These are phyloP conservation scores for Ustilago bromivora DNA, from an alignment of 1,284 basidiomycete species.

Conservation along the genomic window DNA sequence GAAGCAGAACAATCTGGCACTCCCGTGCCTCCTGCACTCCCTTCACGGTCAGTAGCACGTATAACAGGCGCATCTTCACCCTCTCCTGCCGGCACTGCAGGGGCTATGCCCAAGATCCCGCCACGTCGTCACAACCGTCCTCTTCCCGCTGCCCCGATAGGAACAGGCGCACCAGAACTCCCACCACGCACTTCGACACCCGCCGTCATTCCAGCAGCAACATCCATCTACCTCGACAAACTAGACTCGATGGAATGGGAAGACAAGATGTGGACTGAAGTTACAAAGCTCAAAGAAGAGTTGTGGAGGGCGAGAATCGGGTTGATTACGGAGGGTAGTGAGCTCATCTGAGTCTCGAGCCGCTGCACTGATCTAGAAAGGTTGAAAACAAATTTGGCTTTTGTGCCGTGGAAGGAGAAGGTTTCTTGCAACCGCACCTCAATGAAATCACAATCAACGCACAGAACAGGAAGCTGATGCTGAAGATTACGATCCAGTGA, in stretches of 20 bases:
- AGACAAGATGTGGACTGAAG: conserved; percentile 62
- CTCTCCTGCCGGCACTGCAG: conserved; percentile 2
- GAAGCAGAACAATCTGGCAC: conserved; percentile 13
- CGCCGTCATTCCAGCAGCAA: conserved; percentile 2
- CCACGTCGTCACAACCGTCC: conserved; percentile 29
- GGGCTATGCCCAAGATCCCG: conserved; percentile 14
- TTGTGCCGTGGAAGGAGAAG: background rate
- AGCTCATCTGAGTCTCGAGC: background rate
- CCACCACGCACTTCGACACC: conserved; percentile 13
- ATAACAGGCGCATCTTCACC: conserved; percentile 20
- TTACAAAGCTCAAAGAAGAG: conserved; percentile 61
- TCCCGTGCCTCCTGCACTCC: conserved; percentile 25
- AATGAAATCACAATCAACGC: background rate
- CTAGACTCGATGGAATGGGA: conserved; percentile 56
- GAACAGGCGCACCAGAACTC: background rate
- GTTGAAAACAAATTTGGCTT: background rate
- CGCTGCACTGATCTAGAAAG: no score
- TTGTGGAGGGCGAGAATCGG: conserved; percentile 57
- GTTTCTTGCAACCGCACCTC: background rate
- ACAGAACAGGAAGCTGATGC: background rate
- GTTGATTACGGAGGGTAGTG: conserved; percentile 25
- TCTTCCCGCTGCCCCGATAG: background rate
- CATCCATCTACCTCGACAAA: conserved; percentile 34
- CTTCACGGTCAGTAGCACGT: conserved; percentile 34
- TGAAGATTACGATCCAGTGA: no score